A percentile compares a stretch with the other conserved stretches of the same genome.
phyloP scores from a whole-genome alignment of 2,329 filamentous ascomycete genomes.

The Canariomyces notabilis region DNA sequence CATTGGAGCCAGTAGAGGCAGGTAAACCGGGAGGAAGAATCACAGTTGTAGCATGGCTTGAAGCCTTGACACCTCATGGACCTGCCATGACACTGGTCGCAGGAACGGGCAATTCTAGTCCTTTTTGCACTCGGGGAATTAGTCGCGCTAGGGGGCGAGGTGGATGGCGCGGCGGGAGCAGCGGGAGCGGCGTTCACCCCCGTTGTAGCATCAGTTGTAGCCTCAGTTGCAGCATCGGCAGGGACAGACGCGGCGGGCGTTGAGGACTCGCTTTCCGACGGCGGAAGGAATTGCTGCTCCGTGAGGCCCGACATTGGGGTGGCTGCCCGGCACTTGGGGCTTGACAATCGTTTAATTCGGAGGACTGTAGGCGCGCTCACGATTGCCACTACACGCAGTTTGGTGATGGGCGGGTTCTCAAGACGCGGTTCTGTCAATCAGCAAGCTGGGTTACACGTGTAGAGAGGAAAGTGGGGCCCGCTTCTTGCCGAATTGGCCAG shows the following conservation, averaged over 20 bases:
- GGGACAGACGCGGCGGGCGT: neutral
- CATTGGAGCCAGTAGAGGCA: neutral
- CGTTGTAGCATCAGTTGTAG: no score
- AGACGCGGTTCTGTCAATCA: no score
- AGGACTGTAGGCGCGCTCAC: no score
- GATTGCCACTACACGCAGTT: no score
- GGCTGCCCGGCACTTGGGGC: neutral
- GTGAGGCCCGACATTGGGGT: neutral
- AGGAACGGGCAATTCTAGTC: slow-evolving; percentile 15
- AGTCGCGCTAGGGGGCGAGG: neutral
- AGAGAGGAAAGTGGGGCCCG: no score
- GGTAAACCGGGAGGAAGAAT: neutral
- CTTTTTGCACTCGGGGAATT: slow-evolving; percentile 5
- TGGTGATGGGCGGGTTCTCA: no score
- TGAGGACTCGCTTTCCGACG: neutral
- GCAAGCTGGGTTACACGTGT: no score
- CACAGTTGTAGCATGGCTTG: slow-evolving; percentile 19
- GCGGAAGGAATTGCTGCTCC: neutral
- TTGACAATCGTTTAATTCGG: neutral
- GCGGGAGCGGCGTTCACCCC: neutral
- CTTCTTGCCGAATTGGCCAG: no score
- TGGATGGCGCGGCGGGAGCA: neutral
- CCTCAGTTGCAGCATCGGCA: no score
- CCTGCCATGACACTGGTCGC: slow-evolving; percentile 17
- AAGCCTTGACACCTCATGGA: slow-evolving; percentile 15